Evolutionary conservation across 768 basidiomycete genomes (phyloP).

Genomic region (Suillus tomentosus): DNA sequence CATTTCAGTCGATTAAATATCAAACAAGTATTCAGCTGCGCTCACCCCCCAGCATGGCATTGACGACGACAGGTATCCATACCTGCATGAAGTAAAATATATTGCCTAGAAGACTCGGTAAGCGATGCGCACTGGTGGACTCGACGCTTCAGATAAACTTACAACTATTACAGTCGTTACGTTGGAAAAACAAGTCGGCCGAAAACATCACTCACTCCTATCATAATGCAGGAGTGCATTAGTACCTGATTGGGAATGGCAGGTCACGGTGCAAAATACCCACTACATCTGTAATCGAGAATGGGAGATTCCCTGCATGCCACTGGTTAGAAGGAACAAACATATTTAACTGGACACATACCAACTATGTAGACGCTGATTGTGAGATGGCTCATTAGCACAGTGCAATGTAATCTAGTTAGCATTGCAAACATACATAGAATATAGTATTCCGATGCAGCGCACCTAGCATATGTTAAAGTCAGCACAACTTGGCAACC

Average conservation of each 20-base stretch:
- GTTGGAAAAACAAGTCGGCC: neutral
- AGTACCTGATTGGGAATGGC: neutral
- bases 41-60: neutral
- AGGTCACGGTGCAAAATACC: neutral
- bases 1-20: neutral
- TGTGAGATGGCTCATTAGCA: neutral
- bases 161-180: neutral
- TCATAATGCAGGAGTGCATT: neutral
- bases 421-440: neutral
- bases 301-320: neutral
- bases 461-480: neutral
- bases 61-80: neutral
- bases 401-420: neutral
- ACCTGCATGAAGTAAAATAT: neutral
- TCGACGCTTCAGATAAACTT: neutral
- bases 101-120: neutral
- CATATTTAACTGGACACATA: neutral
- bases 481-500: neutral
- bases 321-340: neutral
- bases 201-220: conserved; percentile 1
- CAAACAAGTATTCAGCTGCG: neutral
- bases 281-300: neutral
- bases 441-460: neutral
- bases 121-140: neutral
- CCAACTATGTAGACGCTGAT: neutral